These are phyloP conservation scores for Physaria fendleri DNA, from an alignment of 345 rosid genomes.

Conservation along the genomic window DNA sequence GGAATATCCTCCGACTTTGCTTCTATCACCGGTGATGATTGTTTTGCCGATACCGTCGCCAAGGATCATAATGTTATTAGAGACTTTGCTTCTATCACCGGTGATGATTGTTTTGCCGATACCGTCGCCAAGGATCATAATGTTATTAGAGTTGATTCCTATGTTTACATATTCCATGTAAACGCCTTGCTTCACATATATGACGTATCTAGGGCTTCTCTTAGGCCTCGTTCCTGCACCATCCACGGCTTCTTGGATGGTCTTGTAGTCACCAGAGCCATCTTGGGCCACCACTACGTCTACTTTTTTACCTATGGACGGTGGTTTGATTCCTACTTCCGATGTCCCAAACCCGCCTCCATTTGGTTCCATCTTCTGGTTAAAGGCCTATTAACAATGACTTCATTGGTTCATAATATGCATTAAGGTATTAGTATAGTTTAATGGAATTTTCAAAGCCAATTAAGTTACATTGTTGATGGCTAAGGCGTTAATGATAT, in stretches of 20 bases:
- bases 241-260: conserved; percentile 49
- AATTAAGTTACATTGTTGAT: conserved; percentile 37
- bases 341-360: not conserved
- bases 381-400: not conserved
- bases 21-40: conserved; percentile 46
- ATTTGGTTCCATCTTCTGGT: not conserved
- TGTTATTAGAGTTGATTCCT: conserved; percentile 33
- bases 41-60: conserved; percentile 59
- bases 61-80: conserved; percentile 47
- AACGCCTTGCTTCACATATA: conserved; percentile 61
- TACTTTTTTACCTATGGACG: conserved; percentile 21
- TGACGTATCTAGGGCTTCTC: conserved; percentile 37
- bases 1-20: conserved; percentile 54
- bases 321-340: conserved; percentile 24
- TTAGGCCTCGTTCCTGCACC: conserved; percentile 46
- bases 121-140: conserved; percentile 66
- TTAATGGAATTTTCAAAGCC: not conserved
- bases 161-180: conserved; percentile 66
- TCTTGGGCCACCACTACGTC: conserved; percentile 52
- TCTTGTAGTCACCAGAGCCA: conserved; percentile 47
- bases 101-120: conserved; percentile 48
- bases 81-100: conserved; percentile 46
- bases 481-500: conserved; percentile 54
- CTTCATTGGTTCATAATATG: not conserved
- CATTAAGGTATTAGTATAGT: not conserved